Conservation (phyloP, 306 rosid genomes). For the Myrica gale region DNA sequence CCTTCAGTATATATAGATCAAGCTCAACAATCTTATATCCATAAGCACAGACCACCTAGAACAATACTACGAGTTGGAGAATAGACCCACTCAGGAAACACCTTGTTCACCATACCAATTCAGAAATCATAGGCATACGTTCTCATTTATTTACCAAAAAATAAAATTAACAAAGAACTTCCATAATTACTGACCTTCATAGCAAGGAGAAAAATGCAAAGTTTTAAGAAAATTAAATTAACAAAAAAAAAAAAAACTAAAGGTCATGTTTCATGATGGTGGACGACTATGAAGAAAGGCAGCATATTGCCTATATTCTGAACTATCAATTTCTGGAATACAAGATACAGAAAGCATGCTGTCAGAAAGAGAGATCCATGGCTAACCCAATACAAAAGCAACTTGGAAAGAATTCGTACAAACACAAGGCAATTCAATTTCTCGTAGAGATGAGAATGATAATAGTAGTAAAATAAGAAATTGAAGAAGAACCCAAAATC, state of each 20-base stretch:
- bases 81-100: conserved; percentile 1
- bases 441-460: background rate
- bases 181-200: background rate
- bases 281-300: background rate
- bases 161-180: conserved; percentile 19
- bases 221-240: conserved; percentile 11
- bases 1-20: background rate
- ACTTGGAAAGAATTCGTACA: background rate
- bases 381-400: background rate
- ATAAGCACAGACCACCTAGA: conserved; percentile 12
- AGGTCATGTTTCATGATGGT: background rate
- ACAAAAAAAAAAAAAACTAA: background rate
- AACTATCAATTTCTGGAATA: background rate
- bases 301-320: background rate
- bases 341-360: conserved; percentile 5
- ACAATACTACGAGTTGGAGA: background rate
- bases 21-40: background rate
- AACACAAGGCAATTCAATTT: conserved; percentile 13
- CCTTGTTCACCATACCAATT: conserved; percentile 22
- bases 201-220: conserved; percentile 5
- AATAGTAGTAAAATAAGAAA: background rate
- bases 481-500: conserved; percentile 13
- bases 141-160: background rate
- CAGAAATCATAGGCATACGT: conserved; percentile 2
- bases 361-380: conserved; percentile 7